Evolutionary conservation across 2,329 filamentous ascomycete species (phyloP).

Genomic region (Cladophialophora bantiana): DNA sequence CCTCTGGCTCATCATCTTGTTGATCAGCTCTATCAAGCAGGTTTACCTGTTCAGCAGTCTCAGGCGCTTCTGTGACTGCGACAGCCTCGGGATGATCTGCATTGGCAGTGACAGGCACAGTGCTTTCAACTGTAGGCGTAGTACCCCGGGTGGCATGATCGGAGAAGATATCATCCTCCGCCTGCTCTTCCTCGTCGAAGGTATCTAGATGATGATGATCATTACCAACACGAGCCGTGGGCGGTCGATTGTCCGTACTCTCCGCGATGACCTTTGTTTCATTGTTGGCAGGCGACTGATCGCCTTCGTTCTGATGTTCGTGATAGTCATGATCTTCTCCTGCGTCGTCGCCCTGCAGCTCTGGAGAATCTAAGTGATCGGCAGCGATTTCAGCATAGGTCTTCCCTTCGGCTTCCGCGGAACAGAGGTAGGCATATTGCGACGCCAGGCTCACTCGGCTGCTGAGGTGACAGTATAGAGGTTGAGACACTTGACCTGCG

Average conservation of each 20-base stretch:
- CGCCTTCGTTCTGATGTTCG: slow-evolving; percentile 10
- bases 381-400: slow-evolving; percentile 59
- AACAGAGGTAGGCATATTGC: slow-evolving; percentile 60
- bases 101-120: background rate
- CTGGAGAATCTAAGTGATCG: slow-evolving; percentile 34
- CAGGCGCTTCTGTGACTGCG: slow-evolving; percentile 8
- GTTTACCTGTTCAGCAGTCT: slow-evolving; percentile 2
- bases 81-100: slow-evolving; percentile 1
- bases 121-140: background rate
- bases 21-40: slow-evolving; percentile 3
- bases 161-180: background rate
- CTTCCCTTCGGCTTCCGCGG: slow-evolving; percentile 63
- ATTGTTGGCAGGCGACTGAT: background rate
- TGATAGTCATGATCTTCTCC: slow-evolving; percentile 8
- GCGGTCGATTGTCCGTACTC: background rate
- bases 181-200: background rate
- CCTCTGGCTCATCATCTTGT: slow-evolving; percentile 8
- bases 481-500: slow-evolving; percentile 58
- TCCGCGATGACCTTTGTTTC: background rate
- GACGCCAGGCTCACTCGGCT: slow-evolving; percentile 62
- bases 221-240: background rate
- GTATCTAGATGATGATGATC: background rate
- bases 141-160: background rate
- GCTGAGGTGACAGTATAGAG: slow-evolving; percentile 65
- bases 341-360: slow-evolving; percentile 21